phyloP scores from a whole-genome alignment of 495 filamentous ascomycete genomes.

The Hypoxylon trugodes region DNA sequence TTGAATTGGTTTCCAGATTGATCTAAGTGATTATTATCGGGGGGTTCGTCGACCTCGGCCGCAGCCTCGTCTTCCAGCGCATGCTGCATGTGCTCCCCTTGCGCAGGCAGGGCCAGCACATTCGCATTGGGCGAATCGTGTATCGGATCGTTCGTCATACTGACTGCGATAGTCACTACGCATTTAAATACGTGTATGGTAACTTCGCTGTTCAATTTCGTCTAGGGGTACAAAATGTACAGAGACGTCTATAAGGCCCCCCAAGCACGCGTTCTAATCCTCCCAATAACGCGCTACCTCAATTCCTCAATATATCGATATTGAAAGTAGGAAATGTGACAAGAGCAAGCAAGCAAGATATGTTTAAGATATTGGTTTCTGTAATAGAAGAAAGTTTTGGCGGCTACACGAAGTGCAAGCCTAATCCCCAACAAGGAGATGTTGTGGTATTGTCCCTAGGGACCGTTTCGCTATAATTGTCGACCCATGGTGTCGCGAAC shows the following conservation, averaged over 20 bases:
- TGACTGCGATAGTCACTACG: slow-evolving; percentile 15
- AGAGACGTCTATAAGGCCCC: slow-evolving; percentile 4
- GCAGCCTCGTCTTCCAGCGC: slow-evolving; percentile 51
- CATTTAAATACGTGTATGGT: slow-evolving; percentile 10
- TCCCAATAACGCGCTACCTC: slow-evolving; percentile 19
- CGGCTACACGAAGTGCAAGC: slow-evolving; percentile 39
- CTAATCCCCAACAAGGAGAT: slow-evolving; percentile 43
- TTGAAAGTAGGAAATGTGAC: slow-evolving; percentile 1
- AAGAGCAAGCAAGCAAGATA: not conserved
- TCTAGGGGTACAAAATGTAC: slow-evolving; percentile 3
- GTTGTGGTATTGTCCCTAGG: slow-evolving; percentile 59
- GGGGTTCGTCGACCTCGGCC: slow-evolving; percentile 47
- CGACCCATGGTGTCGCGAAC: slow-evolving; percentile 50
- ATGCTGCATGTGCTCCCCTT: slow-evolving; percentile 53
- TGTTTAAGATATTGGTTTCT: slow-evolving; percentile 11
- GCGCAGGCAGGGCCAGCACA: slow-evolving; percentile 53
- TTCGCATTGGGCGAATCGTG: slow-evolving; percentile 51
- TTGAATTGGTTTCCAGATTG: slow-evolving; percentile 47
- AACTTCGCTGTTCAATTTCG: slow-evolving; percentile 7
- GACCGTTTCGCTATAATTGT: slow-evolving; percentile 65
- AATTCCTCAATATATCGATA: slow-evolving; percentile 8
- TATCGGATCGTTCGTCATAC: slow-evolving; percentile 51
- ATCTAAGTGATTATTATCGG: slow-evolving; percentile 40
- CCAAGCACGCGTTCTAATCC: slow-evolving; percentile 4
- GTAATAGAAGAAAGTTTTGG: slow-evolving; percentile 7